Conservation (phyloP, 2,329 filamentous ascomycete species). For the Stagonosporopsis chrysanthemi region DNA sequence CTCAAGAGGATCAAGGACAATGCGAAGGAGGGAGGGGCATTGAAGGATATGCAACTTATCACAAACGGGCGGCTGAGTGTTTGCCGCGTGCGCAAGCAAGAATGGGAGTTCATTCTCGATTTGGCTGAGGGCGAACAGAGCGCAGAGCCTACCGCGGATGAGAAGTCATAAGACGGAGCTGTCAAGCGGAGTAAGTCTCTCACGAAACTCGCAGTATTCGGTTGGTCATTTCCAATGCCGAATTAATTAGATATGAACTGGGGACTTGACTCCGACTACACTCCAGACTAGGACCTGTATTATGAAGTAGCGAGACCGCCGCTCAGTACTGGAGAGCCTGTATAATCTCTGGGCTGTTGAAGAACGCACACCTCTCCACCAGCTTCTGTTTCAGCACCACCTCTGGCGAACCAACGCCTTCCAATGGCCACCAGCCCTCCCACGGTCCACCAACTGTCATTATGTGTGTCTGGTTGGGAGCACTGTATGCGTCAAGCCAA, state of each 20-base stretch:
- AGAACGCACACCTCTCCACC: conserved; percentile 57
- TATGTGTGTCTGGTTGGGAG: conserved; percentile 29
- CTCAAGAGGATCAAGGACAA: conserved; percentile 75
- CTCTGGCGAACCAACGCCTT: conserved; percentile 42
- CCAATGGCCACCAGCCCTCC: conserved; percentile 54
- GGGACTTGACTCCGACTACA: neutral
- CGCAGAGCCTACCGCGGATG: neutral
- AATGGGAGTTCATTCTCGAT: conserved; percentile 70
- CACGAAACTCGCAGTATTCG: neutral
- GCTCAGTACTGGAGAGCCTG: conserved; percentile 45
- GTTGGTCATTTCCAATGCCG: neutral
- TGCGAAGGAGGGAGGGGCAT: conserved; percentile 60
- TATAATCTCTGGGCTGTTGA: conserved; percentile 57
- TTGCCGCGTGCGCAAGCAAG: conserved; percentile 67
- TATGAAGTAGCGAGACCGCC: neutral
- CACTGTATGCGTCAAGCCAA: conserved; percentile 13
- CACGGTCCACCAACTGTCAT: conserved; percentile 53
- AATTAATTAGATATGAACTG: neutral
- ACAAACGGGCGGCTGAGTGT: conserved; percentile 86
- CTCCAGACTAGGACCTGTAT: neutral
- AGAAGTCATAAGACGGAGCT: neutral
- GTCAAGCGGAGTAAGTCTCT: neutral
- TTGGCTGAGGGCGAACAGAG: conserved; percentile 50
- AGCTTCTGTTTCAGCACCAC: conserved; percentile 51
- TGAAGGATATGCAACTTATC: conserved; percentile 82